Evolutionary conservation across 164 flowering plant genomes (phyloP), one percentile per base, ranked within the genome.

Genomic region (Paratinospora sagittata): DNA sequence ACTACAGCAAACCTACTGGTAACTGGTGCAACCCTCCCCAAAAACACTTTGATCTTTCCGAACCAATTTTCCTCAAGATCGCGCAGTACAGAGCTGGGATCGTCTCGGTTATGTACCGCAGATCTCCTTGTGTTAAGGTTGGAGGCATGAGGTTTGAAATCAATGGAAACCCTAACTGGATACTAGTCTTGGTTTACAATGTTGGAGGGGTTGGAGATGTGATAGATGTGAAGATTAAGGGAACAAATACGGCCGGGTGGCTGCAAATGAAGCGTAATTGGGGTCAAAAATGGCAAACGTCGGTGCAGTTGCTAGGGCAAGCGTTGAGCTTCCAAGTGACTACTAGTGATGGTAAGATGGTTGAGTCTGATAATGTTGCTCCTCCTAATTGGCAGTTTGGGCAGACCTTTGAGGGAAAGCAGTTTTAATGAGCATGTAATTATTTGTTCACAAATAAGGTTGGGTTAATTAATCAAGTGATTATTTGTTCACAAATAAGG

Each of bases 21-120:
- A 79, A 82, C 0, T 88, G 90, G 92, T 88, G 88, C 77, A 88
- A 86, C 84, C 92, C 90, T 24, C 90, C 90, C 24, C 84, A 84
- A n/a, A 73, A 83, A 1, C 92, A 88, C 64, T 88, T 88, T 69
- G 90, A 88, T 75, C 84, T 88, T 13, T 84, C 88, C 77, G 82
- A 82, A 86, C 92, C 92, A 66, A 84, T 84, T 84, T 86, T 86
- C 76, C 85, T 83, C 72, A 81, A 81, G 76, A 78, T 88, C 27
- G 88, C 86, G 7, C 76, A 85, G 77, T 84, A 86, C 78, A 78
- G 79, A 0, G 90, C 90, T 49, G 90, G 90, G 6, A 84, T 88
- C 33, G 89, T 87, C 75, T 89, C 89, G 63, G 87, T 88, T 12
- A 14, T 74, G n/a, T 88, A 73, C 77, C 88, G 89, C 77, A 73